Percentiles rank a stretch among this genome's conserved stretches.
phyloP scores from a whole-genome alignment of 345 rosid genomes.

The Excoecaria cochinchinensis region DNA sequence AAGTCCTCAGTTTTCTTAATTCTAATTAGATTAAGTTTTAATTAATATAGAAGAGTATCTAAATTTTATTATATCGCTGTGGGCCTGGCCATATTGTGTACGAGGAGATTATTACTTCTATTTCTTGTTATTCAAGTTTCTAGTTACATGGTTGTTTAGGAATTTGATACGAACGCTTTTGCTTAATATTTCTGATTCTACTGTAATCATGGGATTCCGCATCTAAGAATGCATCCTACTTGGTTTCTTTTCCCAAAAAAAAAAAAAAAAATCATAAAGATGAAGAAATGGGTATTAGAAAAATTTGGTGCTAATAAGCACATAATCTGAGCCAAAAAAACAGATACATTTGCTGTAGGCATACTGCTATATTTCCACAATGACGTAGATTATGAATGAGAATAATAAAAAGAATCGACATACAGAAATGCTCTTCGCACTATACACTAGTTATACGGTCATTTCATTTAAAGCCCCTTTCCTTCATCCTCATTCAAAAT shows the following conservation, averaged over 20 bases:
- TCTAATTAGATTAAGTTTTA: no score
- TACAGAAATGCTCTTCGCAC: conserved; percentile 31
- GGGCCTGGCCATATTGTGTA: no score
- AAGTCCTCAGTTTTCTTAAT: no score
- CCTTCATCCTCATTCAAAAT: conserved; percentile 86
- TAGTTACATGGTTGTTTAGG: no score
- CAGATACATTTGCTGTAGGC: conserved; percentile 17
- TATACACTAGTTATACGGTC: conserved; percentile 34
- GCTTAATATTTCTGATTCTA: no score
- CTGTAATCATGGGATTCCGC: no score
- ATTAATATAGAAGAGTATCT: no score
- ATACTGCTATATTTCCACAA: conserved; percentile 19
- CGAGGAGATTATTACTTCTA: no score
- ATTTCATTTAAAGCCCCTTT: conserved; percentile 45
- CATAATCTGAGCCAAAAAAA: neutral
- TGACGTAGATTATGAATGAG: conserved; percentile 13
- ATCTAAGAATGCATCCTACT: neutral
- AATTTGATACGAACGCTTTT: no score
- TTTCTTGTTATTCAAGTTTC: no score
- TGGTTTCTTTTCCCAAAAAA: neutral
- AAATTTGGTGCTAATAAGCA: conserved; percentile 13
- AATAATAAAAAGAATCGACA: conserved; percentile 24
- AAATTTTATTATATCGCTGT: no score
- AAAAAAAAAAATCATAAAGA: neutral
- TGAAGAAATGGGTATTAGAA: neutral